Conservation (phyloP, 2,329 filamentous ascomycete genomes). For the Ilyonectria robusta region DNA sequence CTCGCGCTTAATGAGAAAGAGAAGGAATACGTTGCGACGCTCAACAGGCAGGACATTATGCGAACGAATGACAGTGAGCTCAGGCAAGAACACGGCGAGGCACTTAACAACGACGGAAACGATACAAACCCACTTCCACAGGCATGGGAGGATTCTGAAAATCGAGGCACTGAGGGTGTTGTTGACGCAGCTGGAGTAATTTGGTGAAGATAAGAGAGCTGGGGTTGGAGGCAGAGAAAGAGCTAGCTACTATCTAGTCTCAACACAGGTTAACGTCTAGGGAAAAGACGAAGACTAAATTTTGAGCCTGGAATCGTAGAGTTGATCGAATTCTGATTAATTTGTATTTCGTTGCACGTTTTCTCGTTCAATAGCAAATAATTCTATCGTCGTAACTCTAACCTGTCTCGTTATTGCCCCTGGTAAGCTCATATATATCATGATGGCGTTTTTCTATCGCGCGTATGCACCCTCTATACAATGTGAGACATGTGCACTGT, state of each 20-base stretch:
- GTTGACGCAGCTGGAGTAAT: neutral
- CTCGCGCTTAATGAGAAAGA: neutral
- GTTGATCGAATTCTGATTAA: neutral
- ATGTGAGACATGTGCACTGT: neutral
- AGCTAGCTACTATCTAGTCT: neutral
- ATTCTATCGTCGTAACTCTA: neutral
- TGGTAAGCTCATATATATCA: neutral
- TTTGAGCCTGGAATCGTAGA: too few relatives aligned
- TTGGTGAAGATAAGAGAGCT: neutral
- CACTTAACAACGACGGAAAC: neutral
- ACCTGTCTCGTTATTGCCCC: neutral
- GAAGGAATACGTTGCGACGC: neutral
- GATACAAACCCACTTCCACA: too few relatives aligned
- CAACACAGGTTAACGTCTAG: neutral
- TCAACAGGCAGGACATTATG: neutral
- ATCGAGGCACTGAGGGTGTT: neutral
- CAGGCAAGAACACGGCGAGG: neutral
- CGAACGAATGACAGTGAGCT: neutral
- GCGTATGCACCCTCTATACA: neutral
- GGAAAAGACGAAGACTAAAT: neutral
- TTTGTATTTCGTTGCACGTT: neutral
- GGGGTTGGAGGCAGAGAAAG: neutral
- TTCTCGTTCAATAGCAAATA: neutral
- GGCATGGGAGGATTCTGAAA: neutral
- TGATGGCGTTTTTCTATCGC: neutral